These are phyloP conservation scores for Blumeriella jaapii DNA, from an alignment of 2,329 filamentous ascomycete species.

Conservation along the genomic window DNA sequence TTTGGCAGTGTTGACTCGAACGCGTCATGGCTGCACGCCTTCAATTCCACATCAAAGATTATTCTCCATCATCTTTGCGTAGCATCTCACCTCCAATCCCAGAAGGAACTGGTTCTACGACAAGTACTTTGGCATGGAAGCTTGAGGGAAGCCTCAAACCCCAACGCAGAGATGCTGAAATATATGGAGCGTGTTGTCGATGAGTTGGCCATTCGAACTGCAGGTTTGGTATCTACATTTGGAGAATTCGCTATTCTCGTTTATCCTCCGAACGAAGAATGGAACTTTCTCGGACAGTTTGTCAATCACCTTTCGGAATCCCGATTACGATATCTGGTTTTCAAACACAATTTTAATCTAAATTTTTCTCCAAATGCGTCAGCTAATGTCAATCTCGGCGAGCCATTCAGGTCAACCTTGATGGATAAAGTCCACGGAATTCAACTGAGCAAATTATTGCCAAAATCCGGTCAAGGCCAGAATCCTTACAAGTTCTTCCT, in stretches of 20 bases:
- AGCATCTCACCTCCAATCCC: slow-evolving; percentile 18
- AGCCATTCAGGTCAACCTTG: slow-evolving; percentile 13
- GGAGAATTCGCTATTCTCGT: slow-evolving; percentile 17
- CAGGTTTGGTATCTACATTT: slow-evolving; percentile 16
- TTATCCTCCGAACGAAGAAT: slow-evolving; percentile 22
- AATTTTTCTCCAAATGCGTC: neutral
- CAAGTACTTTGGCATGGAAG: slow-evolving; percentile 11
- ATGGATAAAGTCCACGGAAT: slow-evolving; percentile 16
- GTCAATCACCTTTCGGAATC: slow-evolving; percentile 2
- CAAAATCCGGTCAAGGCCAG: neutral
- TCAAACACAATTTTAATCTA: slow-evolving; percentile 8
- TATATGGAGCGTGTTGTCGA: slow-evolving; percentile 14
- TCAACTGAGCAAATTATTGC: slow-evolving; percentile 14
- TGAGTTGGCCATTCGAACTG: slow-evolving; percentile 13
- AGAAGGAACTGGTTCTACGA: slow-evolving; percentile 5
- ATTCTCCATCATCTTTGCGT: slow-evolving; percentile 19
- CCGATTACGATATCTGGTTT: slow-evolving; percentile 20
- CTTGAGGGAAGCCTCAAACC: slow-evolving; percentile 7
- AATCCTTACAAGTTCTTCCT: slow-evolving; percentile 34
- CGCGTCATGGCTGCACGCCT: slow-evolving; percentile 9
- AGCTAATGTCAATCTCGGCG: neutral
- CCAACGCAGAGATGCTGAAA: slow-evolving; percentile 6
- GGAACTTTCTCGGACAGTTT: slow-evolving; percentile 20
- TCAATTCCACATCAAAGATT: slow-evolving; percentile 10
- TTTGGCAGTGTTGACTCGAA: slow-evolving; percentile 12